Evolutionary conservation across 2,329 filamentous ascomycete genomes (phyloP), one percentile per base, ranked within the genome.

Genomic region (Nothomitra cinnamomea): DNA sequence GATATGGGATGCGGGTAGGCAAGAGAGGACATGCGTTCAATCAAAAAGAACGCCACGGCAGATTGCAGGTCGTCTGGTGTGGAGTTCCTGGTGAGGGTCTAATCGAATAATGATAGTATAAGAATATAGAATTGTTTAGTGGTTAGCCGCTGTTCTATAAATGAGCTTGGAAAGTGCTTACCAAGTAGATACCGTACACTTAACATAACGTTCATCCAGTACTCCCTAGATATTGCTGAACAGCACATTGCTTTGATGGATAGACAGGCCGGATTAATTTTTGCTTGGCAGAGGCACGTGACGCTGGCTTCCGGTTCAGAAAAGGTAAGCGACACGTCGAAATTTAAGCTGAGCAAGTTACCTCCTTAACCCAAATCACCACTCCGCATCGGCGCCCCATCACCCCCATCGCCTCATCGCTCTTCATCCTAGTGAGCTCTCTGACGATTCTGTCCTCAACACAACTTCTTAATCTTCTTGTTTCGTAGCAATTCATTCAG

Each of bases 301-400:
- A 51, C 25, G 2, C n/a, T 22, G 12, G 15, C 25, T 12, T 51
- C 48, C 32, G 15, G 17, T 41, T 15, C 12, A 41, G 25, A 32
- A 28, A 17, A n/a, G 17, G 47, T 32, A 51, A 51, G 48, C 48
- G 48, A 51, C 48, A 51, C 32, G 32, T 51, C 32, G 48, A 41
- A 51, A 51, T 35, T 52, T 40, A 32, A 32, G 35, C 50, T 36
- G 21, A 40, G 19, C 50, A 24, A 35, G 32, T 28, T 38, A 52
- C 50, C 50, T 52, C 50, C 50, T 52, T 52, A 40, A 52, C 12
- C n/a, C 24, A 38, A 38, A 40, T 40, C 50, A 52, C 25, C n/a
- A 21, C n/a, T 41, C 32, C 8, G 21, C 35, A 52, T 42, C 35
- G n/a, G 24, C 38, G 50, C 50, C 21, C 32, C 41, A 19, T 22